Conservation (phyloP, 352 stramenopile species). For the Peronospora destructor region DNA sequence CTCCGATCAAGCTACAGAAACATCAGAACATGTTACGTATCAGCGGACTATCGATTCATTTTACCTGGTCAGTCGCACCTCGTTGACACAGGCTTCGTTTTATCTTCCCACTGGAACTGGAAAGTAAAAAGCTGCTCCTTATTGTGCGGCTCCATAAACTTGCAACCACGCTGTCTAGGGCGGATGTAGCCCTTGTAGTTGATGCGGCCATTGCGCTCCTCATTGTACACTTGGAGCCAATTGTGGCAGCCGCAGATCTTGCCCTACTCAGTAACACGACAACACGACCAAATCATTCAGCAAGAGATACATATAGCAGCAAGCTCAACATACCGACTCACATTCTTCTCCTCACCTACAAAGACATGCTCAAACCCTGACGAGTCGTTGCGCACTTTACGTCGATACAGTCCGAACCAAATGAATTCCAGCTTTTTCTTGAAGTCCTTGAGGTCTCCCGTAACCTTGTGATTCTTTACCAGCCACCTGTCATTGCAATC, state of each 20-base stretch:
- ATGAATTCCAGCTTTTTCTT: constrained; percentile 91
- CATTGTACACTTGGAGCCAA: constrained; percentile 95
- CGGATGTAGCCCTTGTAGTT: constrained; percentile 94
- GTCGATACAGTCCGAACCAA: constrained; percentile 93
- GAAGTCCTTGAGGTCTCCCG: constrained; percentile 63
- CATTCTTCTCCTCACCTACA: constrained; percentile 92
- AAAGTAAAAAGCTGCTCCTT: constrained; percentile 92
- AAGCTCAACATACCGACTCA: constrained; percentile 17
- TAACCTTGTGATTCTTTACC: constrained; percentile 80
- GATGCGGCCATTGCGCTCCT: constrained; percentile 88
- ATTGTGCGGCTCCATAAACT: constrained; percentile 65
- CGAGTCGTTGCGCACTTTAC: constrained; percentile 81
- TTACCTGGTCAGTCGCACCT: constrained; percentile 30
- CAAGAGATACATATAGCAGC: background rate
- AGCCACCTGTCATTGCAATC: constrained; percentile 47
- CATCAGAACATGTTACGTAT: background rate
- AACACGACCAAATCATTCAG: background rate
- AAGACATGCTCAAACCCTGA: constrained; percentile 97
- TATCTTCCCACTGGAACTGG: constrained; percentile 89
- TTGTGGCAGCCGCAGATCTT: constrained; percentile 93
- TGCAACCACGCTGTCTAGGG: constrained; percentile 64
- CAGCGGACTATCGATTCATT: background rate
- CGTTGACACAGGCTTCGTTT: constrained; percentile 88
- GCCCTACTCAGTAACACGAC: constrained; percentile 31
- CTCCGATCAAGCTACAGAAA: constrained; percentile 82